phyloP scores from a whole-genome alignment of 2,329 filamentous ascomycete species.

The Chaetomium olivaceum region DNA sequence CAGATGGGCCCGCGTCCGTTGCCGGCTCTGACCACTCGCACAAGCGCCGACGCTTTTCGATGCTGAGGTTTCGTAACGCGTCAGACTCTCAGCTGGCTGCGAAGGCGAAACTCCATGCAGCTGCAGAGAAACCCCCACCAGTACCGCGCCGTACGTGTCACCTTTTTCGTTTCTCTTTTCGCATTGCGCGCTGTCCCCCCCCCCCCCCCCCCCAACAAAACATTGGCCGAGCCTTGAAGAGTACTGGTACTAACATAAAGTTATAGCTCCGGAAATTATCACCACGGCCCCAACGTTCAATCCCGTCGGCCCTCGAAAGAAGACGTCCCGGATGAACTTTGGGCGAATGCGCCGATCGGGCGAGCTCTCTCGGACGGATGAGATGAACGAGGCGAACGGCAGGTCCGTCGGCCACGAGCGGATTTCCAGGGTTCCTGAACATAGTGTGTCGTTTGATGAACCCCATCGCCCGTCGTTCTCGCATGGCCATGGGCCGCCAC shows the following conservation, averaged over 20 bases:
- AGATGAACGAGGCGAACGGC: conserved; percentile 33
- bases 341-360: conserved; percentile 55
- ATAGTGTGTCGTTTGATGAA: conserved; percentile 63
- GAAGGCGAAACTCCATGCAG: conserved; percentile 67
- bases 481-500: conserved; percentile 43
- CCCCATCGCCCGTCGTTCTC: conserved; percentile 52
- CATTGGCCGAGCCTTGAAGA: conserved; percentile 28
- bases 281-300: conserved; percentile 84
- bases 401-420: conserved; percentile 41
- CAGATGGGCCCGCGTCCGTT: conserved; percentile 48
- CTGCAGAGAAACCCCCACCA: conserved; percentile 55
- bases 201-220: conserved; percentile 5
- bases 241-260: conserved; percentile 32
- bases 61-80: conserved; percentile 86
- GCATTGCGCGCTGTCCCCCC: not conserved
- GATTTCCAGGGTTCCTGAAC: conserved; percentile 42
- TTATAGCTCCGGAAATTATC: conserved; percentile 72
- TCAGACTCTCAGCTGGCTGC: conserved; percentile 87
- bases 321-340: conserved; percentile 56
- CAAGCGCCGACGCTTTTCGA: conserved; percentile 63
- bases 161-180: conserved; percentile 13
- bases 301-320: conserved; percentile 54
- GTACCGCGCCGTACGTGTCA: conserved; percentile 57
- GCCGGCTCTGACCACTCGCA: conserved; percentile 56
- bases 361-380: conserved; percentile 47